Evolutionary conservation across 2,329 filamentous ascomycete genomes (phyloP).

Genomic region (Penicillium freii): DNA sequence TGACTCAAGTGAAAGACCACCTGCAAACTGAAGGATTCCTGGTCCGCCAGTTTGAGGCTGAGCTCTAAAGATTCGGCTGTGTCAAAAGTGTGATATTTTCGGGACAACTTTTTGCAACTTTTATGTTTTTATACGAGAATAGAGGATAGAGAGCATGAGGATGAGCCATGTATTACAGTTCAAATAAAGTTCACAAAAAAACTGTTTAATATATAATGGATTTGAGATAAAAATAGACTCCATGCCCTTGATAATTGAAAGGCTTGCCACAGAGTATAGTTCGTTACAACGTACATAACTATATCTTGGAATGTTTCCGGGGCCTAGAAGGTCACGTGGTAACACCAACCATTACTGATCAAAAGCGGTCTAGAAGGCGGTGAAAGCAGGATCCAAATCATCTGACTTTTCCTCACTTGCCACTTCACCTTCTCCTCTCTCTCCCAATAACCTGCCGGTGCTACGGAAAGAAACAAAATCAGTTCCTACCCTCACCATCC

Average conservation of each 20-base stretch:
- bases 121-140: neutral
- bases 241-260: neutral
- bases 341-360: neutral
- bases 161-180: neutral
- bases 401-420: slow-evolving; percentile 21
- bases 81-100: neutral
- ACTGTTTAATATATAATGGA: neutral
- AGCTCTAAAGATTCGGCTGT: slow-evolving; percentile 9
- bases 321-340: neutral
- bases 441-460: neutral
- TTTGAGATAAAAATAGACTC: neutral
- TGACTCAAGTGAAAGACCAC: slow-evolving; percentile 87
- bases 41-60: slow-evolving; percentile 72
- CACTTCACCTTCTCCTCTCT: slow-evolving; percentile 11
- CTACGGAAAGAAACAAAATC: neutral
- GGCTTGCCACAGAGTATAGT: neutral
- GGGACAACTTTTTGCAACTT: neutral
- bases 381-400: neutral
- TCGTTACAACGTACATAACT: no score
- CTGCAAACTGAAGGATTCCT: slow-evolving; percentile 68
- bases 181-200: neutral
- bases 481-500: neutral
- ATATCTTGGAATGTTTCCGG: neutral
- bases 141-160: slow-evolving; percentile 1
- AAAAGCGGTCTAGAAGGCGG: slow-evolving; percentile 19